Base-by-base conservation (phyloP, 1,139 yeast genomes). In the Dujonia santamariae region DNA sequence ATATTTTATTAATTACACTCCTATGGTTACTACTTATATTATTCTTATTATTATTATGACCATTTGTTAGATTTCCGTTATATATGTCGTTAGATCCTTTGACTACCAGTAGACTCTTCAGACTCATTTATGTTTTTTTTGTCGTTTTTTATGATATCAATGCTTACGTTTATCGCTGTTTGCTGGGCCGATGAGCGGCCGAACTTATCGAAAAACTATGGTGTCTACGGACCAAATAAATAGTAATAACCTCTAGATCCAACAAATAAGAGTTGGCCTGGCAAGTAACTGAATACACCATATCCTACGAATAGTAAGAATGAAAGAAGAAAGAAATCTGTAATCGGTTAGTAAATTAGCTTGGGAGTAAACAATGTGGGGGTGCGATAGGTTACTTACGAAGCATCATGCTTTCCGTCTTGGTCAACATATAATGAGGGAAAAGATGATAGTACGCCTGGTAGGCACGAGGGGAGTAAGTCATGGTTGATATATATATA, bases 391-490 rank as follows among this genome's bases (percentile, higher is more conserved):
- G 8, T 12, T 28, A 35, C 46, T 35, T 47, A 51, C 59, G 69
- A 34, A 64, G 51, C 14, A 61, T 38, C 26, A 54, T 34, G n/a
- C 60, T 47, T 47, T 66, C 72, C 7, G 55, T 47, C 30, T 45
- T 44, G 16, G 72, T 66, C 51, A 66, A 58, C 71, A 66, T 66
- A 37, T 48, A 51, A 38, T 54, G 59, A 16, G 72, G 72, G 39
- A 66, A 56, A 38, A 60, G 61, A 45, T 59, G 54, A 50, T 62
- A 65, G 45, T 63, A 60, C 40, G 59, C 44, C 33, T 54, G 47
- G 46, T 61, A 59, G n/a, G n/a, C n/a, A n/a, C n/a, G n/a, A n/a
- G n/a, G n/a, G n/a, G n/a, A n/a, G n/a, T n/a, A n/a, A n/a, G n/a
- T n/a, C n/a, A n/a, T n/a, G n/a, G n/a, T n/a, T n/a, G n/a, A n/a